Percentiles rank a stretch among this genome's conserved stretches.
Evolutionary conservation across 2,329 filamentous ascomycete species (phyloP).

Genomic region (Metarhizium humberi): DNA sequence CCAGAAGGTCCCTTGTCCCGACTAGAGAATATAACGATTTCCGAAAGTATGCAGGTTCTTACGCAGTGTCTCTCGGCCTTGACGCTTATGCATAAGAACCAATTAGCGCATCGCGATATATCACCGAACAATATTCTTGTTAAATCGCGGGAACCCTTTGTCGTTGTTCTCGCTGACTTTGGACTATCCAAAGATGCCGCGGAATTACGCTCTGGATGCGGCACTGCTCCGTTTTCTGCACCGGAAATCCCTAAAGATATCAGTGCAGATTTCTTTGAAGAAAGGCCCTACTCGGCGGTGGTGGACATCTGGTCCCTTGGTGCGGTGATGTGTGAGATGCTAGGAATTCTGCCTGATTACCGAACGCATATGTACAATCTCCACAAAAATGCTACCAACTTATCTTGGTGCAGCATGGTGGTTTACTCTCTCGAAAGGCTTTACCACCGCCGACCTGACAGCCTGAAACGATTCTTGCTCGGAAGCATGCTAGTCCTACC

Average conservation of each 20-base stretch:
- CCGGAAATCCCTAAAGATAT: slow-evolving; percentile 57
- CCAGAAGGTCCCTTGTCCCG: too few relatives aligned
- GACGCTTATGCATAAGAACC: slow-evolving; percentile 9
- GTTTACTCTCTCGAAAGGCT: background rate
- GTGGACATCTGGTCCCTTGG: slow-evolving; percentile 91
- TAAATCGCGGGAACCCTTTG: slow-evolving; percentile 52
- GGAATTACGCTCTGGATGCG: slow-evolving; percentile 81
- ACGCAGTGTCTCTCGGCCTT: slow-evolving; percentile 10
- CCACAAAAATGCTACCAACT: too few relatives aligned
- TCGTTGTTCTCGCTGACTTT: slow-evolving; percentile 78
- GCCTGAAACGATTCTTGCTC: slow-evolving; percentile 1
- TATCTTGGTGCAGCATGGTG: background rate
- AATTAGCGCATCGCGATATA: slow-evolving; percentile 84
- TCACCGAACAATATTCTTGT: slow-evolving; percentile 88
- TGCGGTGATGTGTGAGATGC: slow-evolving; percentile 48
- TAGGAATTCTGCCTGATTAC: background rate
- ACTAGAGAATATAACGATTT: too few relatives aligned
- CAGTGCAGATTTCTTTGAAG: too few relatives aligned
- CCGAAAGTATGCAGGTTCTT: background rate
- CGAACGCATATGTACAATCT: too few relatives aligned
- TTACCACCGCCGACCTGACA: background rate
- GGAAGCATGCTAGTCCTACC: slow-evolving; percentile 1
- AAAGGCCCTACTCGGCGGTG: slow-evolving; percentile 71
- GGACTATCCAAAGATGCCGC: slow-evolving; percentile 88
- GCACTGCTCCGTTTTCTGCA: slow-evolving; percentile 80